phyloP scores from a whole-genome alignment of 495 filamentous ascomycete species.

The Penicillium coprophilum region DNA sequence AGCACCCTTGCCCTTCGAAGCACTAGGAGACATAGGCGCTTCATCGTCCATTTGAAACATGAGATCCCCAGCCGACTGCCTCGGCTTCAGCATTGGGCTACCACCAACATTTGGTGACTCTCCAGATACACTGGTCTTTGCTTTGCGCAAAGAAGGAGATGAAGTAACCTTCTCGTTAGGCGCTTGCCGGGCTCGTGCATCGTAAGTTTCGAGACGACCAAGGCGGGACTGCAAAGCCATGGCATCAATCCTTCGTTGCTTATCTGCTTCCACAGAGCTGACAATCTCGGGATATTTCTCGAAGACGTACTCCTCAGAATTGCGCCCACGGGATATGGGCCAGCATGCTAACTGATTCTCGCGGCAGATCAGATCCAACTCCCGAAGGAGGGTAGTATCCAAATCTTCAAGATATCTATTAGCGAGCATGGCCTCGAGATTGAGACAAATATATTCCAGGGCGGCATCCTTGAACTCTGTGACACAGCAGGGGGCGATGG shows the following conservation, averaged over 20 bases:
- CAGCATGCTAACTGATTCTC: conserved; percentile 76
- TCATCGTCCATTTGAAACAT: conserved; percentile 98
- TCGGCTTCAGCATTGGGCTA: conserved; percentile 63
- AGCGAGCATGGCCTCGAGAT: conserved; percentile 5
- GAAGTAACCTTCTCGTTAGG: conserved; percentile 50
- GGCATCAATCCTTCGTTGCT: conserved; percentile 56
- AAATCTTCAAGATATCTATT: conserved; percentile 72
- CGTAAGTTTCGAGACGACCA: conserved; percentile 57
- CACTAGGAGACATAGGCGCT: conserved; percentile 30
- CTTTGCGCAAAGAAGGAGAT: conserved; percentile 56
- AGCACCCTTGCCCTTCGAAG: conserved; percentile 35
- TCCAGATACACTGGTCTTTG: conserved; percentile 46
- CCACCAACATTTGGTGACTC: conserved; percentile 43
- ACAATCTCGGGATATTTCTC: conserved; percentile 68
- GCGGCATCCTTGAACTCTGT: conserved; percentile 84
- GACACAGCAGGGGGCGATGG: conserved; percentile 75
- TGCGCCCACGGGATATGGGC: conserved; percentile 72
- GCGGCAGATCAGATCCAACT: conserved; percentile 75
- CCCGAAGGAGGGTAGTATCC: conserved; percentile 75
- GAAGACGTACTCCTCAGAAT: conserved; percentile 65
- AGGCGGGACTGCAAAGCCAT: conserved; percentile 59
- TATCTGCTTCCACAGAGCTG: conserved; percentile 53
- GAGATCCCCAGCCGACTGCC: conserved; percentile 66
- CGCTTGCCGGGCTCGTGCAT: conserved; percentile 43
- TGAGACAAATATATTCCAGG: conserved; percentile 77